Conservation (phyloP, 768 basidiomycete genomes). For the Trametes villosa region DNA sequence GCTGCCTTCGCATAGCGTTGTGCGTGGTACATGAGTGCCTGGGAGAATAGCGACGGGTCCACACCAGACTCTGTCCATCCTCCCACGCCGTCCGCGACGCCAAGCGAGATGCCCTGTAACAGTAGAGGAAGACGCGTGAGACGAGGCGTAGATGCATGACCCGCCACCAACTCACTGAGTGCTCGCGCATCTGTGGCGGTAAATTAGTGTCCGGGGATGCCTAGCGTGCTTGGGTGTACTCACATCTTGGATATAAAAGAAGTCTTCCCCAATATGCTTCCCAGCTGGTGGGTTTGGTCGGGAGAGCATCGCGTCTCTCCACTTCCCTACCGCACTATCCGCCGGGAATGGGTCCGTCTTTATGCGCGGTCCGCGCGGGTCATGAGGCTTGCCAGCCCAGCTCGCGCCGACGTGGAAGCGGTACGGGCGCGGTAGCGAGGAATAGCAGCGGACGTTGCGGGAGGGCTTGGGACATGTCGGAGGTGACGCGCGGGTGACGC, state of each 20-base stretch:
- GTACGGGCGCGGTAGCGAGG: constrained; percentile 52
- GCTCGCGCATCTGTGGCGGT: constrained; percentile 66
- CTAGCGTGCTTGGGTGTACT: constrained; percentile 28
- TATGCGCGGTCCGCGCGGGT: constrained; percentile 36
- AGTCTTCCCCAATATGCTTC: constrained; percentile 58
- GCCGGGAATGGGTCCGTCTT: constrained; percentile 56
- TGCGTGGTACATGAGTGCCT: constrained; percentile 88
- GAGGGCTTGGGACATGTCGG: constrained; percentile 4
- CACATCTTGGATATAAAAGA: constrained; percentile 73
- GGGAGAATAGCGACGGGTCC: constrained; percentile 89
- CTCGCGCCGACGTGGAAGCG: constrained; percentile 77
- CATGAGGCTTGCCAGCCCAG: constrained; percentile 74
- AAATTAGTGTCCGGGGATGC: constrained; percentile 12
- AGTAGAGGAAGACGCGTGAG: constrained; percentile 17
- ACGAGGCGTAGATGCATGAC: background rate
- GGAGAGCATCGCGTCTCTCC: constrained; percentile 69
- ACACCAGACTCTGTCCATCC: constrained; percentile 87
- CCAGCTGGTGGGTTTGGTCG: constrained; percentile 45
- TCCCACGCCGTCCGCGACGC: constrained; percentile 92
- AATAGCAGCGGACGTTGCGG: constrained; percentile 20
- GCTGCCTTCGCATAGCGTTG: constrained; percentile 71
- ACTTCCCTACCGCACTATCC: constrained; percentile 62
- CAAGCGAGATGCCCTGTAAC: constrained; percentile 72
- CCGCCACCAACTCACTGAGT: constrained; percentile 61
- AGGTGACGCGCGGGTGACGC: constrained; percentile 9